These are phyloP conservation scores for Blastobotrys parvus DNA, from an alignment of 805 yeast genomes.

Conservation along the genomic window DNA sequence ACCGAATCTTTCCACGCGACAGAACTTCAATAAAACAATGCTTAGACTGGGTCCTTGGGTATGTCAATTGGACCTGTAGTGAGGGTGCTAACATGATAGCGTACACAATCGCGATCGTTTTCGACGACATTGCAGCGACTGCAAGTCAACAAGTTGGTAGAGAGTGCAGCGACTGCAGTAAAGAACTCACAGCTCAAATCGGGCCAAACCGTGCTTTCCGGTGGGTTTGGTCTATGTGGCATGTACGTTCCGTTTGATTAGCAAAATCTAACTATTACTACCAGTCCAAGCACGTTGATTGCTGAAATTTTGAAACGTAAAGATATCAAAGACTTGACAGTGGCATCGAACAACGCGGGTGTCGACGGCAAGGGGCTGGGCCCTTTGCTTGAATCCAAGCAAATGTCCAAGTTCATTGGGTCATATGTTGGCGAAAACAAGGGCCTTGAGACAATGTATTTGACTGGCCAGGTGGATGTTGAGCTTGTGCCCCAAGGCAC, in stretches of 20 bases:
- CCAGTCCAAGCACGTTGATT: slow-evolving; percentile 37
- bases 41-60: too few species aligned
- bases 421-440: slow-evolving; percentile 42
- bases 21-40: background rate
- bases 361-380: slow-evolving; percentile 38
- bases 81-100: background rate
- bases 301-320: slow-evolving; percentile 30
- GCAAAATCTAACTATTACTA: too few species aligned
- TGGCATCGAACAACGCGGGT: slow-evolving; percentile 40
- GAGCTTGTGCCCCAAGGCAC: slow-evolving; percentile 47
- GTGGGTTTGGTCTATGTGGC: slow-evolving; percentile 45
- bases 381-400: slow-evolving; percentile 34
- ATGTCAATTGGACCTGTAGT: background rate
- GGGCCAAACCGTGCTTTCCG: slow-evolving; percentile 33
- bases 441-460: slow-evolving; percentile 33
- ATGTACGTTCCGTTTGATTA: background rate
- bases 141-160: slow-evolving; percentile 7
- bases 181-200: slow-evolving; percentile 13
- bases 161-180: slow-evolving; percentile 5
- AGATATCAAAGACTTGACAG: slow-evolving; percentile 31
- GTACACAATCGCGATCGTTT: background rate
- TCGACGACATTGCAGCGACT: background rate
- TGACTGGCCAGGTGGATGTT: slow-evolving; percentile 37
- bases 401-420: slow-evolving; percentile 37
- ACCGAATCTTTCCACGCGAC: background rate